phyloP scores from a whole-genome alignment of 108 stramenopile species.

The Conticribra weissflogii region DNA sequence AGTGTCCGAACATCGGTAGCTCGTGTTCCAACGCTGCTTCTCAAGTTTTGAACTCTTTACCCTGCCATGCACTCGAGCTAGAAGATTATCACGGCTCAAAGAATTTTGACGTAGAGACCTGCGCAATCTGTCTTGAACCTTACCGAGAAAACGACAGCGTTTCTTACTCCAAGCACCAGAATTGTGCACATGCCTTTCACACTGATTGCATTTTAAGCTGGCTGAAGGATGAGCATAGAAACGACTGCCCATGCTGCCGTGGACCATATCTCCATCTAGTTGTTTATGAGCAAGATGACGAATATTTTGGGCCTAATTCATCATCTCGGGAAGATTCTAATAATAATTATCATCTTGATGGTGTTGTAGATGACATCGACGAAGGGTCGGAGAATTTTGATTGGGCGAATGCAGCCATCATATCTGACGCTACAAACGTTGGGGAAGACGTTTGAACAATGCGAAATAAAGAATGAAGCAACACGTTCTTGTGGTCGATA shows the following conservation, averaged over 20 bases:
- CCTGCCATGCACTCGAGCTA: neutral
- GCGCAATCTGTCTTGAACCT: constrained; percentile 19
- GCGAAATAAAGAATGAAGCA: too few species aligned
- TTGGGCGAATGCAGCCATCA: too few species aligned
- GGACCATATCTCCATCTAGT: constrained; percentile 14
- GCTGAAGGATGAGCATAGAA: constrained; percentile 70
- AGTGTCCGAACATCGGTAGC: neutral
- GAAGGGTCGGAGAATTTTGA: too few species aligned
- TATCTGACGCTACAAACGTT: too few species aligned
- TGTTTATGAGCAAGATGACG: constrained; percentile 7
- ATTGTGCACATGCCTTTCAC: constrained; percentile 84
- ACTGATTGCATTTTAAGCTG: constrained; percentile 81
- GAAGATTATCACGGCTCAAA: neutral
- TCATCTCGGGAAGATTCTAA: too few species aligned
- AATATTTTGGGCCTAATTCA: neutral
- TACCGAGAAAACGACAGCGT: constrained; percentile 20
- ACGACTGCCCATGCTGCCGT: constrained; percentile 65
- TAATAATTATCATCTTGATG: too few species aligned
- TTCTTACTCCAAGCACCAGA: constrained; percentile 14
- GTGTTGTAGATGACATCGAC: too few species aligned
- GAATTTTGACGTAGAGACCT: constrained; percentile 3
- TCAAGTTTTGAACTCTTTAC: neutral
- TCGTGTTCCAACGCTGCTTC: neutral
- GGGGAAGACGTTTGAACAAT: too few species aligned
- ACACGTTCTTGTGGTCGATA: too few species aligned